Base-by-base conservation (phyloP, 1,284 basidiomycete species). In the Erythrobasidium hasegawianum region DNA sequence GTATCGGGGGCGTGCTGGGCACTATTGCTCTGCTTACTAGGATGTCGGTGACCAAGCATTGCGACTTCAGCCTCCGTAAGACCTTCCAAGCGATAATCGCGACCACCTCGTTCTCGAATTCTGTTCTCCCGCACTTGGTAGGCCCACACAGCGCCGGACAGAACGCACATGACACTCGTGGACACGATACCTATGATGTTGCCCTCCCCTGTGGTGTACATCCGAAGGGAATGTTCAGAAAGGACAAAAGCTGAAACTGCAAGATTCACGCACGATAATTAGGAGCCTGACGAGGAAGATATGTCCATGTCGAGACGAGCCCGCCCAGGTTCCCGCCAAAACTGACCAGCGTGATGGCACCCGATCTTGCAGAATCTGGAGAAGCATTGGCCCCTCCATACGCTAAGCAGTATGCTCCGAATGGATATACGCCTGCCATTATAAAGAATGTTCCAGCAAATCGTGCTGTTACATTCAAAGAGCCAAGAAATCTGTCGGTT, bases 261-360 rank as follows among this genome's bases (percentile, higher is more conserved):
- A 33, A 5, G 33, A n/a, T n/a, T n/a, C n/a, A 33, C 33, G 11
- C 11, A 33, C 33, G 33, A 11, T 33, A 33, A 33, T 33, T 33
- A 11, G 33, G 33, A 33, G 33, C 33, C 11, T 33, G 33, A 33
- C 33, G 33, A 33, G 33, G 33, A 5, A 33, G 33, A 33, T 71
- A 75, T 1, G 67, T 71, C 76, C 76, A 76, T 9, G 72, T 73
- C 1, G 70, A 68, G 26, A 75, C 69, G 0, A 77, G 39, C 0
- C 76, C 76, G 1, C 76, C 76, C 14, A 72, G 33, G 33, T 33
- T 33, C 5, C 33, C 33, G 5, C 33, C 33, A 33, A 33, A 33
- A 11, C 33, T 33, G 33, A 33, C 33, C 33, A 33, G 33, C 11
- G 33, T 33, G 33, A 33, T 33, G 4, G 33, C 33, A 33, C 33